These are phyloP conservation scores for Fabrea salina DNA, from an alignment of 169 alveolate species.

Conservation along the genomic window DNA sequence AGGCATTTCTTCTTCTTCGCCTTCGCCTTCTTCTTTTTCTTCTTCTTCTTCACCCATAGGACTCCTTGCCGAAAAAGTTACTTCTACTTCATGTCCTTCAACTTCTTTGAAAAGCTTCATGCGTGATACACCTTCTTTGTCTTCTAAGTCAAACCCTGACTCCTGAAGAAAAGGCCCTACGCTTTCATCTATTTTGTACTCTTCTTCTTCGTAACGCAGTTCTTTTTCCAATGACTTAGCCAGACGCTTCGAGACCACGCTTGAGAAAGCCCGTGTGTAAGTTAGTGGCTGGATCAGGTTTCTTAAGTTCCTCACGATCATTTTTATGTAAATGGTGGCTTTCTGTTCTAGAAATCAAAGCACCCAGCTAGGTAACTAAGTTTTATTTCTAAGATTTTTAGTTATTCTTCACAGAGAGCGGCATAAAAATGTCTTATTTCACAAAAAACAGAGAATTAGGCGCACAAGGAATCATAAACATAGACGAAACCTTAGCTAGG, in stretches of 20 bases:
- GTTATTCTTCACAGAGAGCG: too few relatives aligned
- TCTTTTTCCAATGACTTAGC: conserved; percentile 21
- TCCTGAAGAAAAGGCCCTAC: not conserved
- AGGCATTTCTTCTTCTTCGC: conserved; percentile 32
- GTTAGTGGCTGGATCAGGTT: not conserved
- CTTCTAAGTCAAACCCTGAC: not conserved
- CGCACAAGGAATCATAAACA: too few relatives aligned
- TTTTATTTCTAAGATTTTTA: too few relatives aligned
- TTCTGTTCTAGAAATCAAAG: too few relatives aligned
- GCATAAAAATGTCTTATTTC: too few relatives aligned
- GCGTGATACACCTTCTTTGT: not conserved
- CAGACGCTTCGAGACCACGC: not conserved
- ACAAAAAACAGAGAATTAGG: too few relatives aligned
- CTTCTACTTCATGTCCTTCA: not conserved
- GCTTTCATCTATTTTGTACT: conserved; percentile 8
- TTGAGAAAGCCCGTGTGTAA: not conserved
- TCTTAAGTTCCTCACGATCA: not conserved
- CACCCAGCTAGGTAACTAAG: too few relatives aligned
- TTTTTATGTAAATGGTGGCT: too few relatives aligned
- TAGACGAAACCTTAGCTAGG: too few relatives aligned
- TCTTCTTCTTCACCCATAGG: not conserved
- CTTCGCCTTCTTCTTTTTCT: not conserved
- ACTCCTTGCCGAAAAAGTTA: not conserved
- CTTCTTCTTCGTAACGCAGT: not conserved
- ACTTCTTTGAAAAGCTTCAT: not conserved